These are phyloP conservation scores for Escovopsis sp. DNA, from an alignment of 2,329 filamentous ascomycete species.

Conservation along the genomic window DNA sequence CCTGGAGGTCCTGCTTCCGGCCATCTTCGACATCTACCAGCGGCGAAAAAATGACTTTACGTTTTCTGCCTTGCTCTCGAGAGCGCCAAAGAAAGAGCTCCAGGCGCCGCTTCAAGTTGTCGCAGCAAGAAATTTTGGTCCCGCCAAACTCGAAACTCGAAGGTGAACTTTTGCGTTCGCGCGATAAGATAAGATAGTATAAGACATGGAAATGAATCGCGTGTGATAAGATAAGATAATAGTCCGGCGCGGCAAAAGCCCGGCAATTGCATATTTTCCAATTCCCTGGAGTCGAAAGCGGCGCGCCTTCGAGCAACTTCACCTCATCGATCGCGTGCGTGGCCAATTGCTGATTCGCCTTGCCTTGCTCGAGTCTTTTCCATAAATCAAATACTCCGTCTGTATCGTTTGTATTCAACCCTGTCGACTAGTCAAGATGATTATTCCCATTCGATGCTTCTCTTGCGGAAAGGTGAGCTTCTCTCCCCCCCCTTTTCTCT, in stretches of 20 bases:
- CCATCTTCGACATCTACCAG: slow-evolving; percentile 14
- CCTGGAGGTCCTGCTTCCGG: slow-evolving; percentile 18
- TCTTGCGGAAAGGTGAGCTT: slow-evolving; percentile 85
- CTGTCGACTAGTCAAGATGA: slow-evolving; percentile 49
- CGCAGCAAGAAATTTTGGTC: slow-evolving; percentile 23
- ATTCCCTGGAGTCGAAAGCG: neutral
- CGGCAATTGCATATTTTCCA: slow-evolving; percentile 14
- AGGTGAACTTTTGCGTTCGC: slow-evolving; percentile 20
- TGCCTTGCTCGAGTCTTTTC: neutral
- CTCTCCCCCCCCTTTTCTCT: neutral
- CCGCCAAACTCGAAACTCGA: slow-evolving; percentile 9
- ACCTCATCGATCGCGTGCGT: neutral
- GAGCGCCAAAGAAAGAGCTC: slow-evolving; percentile 6
- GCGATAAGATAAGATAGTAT: slow-evolving; percentile 17
- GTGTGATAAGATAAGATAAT: slow-evolving; percentile 17
- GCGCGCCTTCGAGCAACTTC: slow-evolving; percentile 2
- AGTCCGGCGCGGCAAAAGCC: slow-evolving; percentile 14
- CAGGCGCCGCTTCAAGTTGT: slow-evolving; percentile 1
- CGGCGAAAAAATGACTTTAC: neutral
- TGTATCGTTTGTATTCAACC: slow-evolving; percentile 5
- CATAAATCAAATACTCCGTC: neutral
- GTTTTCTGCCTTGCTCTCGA: neutral
- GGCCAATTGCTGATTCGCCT: too few species aligned
- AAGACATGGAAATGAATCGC: neutral
- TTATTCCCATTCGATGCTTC: slow-evolving; percentile 97